Base-by-base conservation (phyloP, 2,329 filamentous ascomycete species). In the Arthrobotrys sphaeroides region DNA sequence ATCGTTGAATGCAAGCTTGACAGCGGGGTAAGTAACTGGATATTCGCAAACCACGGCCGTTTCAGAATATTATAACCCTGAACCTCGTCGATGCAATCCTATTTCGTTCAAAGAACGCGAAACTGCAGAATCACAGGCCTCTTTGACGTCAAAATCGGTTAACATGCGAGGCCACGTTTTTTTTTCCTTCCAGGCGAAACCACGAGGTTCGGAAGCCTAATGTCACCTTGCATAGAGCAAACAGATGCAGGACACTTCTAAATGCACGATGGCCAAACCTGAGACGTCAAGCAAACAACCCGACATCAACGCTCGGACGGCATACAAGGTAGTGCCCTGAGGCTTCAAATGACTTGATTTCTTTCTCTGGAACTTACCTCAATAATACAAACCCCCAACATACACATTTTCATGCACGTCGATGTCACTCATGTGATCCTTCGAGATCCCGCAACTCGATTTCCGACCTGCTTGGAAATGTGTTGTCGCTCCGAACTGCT, bases 181-280 rank as follows among this genome's bases (percentile, higher is more conserved):
- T 67, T 70, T 68, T 74, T 60, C 31, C 38, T 66, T 28, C 42
- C 51, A 66, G 51, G 61, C 40, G 16, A 62, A 65, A 47, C 70
- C 70, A 74, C 70, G 70, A 74, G 70, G 62, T 49, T 70, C 66
- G 66, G 66, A 47, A 66, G 62, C 57, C 55, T 57, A 66, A 62
- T 62, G 36, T 67, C 12, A 40, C 40, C 53, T 73, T 66, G 62
- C 62, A 67, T 74, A 74, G 62, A 74, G 70, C 70, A 74, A 74
- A 74, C 70, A 74, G 20, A 61, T 62, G n/a, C 51, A 60, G 22
- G n/a, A n/a, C n/a, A n/a, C n/a, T n/a, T n/a, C n/a, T n/a, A n/a
- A n/a, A n/a, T n/a, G n/a, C 13, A 12, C 31, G 3, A 20, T n/a
- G 24, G 16, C 31, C n/a, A 26, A 55, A 66, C 40, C 62, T 67